phyloP scores from a whole-genome alignment of 176 grass and related monocot genomes.

The Ananas comosus region DNA sequence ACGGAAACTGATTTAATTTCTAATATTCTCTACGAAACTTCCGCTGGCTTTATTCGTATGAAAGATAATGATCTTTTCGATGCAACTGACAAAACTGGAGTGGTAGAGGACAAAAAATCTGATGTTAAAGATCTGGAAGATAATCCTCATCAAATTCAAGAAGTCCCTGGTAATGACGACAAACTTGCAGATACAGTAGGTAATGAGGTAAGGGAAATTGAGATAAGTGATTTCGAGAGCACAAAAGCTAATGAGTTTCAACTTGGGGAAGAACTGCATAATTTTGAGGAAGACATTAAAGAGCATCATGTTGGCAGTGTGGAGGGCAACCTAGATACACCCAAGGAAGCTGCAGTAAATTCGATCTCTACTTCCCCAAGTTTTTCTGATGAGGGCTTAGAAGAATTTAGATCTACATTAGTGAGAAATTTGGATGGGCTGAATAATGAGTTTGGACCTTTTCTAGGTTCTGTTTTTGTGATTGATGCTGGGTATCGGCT shows the following conservation, averaged over 20 bases:
- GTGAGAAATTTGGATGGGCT: conserved; percentile 11
- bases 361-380: conserved; percentile 19
- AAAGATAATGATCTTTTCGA: conserved; percentile 22
- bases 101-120: conserved; percentile 27
- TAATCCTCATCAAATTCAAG: conserved; percentile 15
- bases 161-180: conserved; percentile 19
- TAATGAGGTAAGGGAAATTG: conserved; percentile 11
- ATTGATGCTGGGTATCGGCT: conserved; percentile 73
- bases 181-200: conserved; percentile 17
- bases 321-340: conserved; percentile 28
- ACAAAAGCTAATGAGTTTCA: conserved; percentile 14
- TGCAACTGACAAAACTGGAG: conserved; percentile 20
- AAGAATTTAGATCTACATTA: not conserved
- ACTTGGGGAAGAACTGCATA: conserved; percentile 17
- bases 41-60: conserved; percentile 15
- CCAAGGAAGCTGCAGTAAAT: conserved; percentile 13
- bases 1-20: conserved; percentile 27
- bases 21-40: conserved; percentile 22
- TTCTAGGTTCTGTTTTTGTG: conserved; percentile 69
- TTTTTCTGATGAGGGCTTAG: conserved; percentile 17
- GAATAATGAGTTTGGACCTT: conserved; percentile 20
- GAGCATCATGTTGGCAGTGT: conserved; percentile 29
- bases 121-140: conserved; percentile 24
- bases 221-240: conserved; percentile 23
- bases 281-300: conserved; percentile 20